A percentile compares a stretch with the other conserved stretches of the same genome.
These are phyloP conservation scores for Phoma sp. DNA, from an alignment of 2,329 filamentous ascomycete genomes.

Conservation along the genomic window DNA sequence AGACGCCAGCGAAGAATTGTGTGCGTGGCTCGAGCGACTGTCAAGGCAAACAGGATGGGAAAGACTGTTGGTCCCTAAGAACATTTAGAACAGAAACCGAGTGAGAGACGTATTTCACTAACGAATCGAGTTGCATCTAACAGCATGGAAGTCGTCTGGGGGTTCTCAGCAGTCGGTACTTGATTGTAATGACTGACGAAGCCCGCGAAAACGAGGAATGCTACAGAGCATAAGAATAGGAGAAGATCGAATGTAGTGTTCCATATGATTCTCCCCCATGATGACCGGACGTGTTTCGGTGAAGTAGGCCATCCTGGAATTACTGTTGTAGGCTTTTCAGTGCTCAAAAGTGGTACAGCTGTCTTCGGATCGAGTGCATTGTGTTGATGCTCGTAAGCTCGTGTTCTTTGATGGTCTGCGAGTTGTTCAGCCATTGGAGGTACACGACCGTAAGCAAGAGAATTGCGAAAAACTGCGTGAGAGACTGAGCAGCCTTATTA, in stretches of 20 bases:
- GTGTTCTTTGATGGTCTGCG: not conserved
- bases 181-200: not conserved
- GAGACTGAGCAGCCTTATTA: no score
- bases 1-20: not conserved
- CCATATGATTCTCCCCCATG: not conserved
- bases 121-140: not conserved
- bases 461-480: no score
- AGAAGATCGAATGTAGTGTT: not conserved
- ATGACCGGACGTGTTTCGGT: not conserved
- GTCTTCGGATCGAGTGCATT: not conserved
- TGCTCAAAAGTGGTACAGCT: not conserved
- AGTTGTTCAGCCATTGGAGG: not conserved
- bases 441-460: no score
- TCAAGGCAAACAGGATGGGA: not conserved
- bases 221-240: not conserved
- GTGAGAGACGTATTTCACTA: not conserved
- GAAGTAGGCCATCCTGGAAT: not conserved
- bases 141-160: not conserved
- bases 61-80: not conserved
- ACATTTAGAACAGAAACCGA: not conserved
- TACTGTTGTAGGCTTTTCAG: not conserved
- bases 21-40: not conserved
- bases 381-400: not conserved
- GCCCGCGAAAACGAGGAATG: slow-evolving; percentile 1
- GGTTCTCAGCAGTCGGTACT: not conserved